A percentile compares a stretch with the other conserved stretches of the same genome.
phyloP scores from a whole-genome alignment of 106 monocot species.

The Platanthera guangdongensis region DNA sequence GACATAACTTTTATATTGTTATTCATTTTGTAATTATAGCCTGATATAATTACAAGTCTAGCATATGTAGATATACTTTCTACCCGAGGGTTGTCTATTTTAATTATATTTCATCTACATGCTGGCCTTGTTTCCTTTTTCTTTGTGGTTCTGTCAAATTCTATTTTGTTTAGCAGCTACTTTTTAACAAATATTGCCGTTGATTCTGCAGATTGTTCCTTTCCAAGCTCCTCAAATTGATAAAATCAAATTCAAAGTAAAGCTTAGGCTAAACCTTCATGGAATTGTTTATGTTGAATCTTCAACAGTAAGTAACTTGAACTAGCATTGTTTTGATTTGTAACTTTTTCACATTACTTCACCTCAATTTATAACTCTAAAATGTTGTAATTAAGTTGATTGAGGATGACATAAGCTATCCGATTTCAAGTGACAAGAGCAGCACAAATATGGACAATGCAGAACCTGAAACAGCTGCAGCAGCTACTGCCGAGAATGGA shows the following conservation, averaged over 20 bases:
- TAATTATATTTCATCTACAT: neutral
- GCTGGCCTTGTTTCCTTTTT: neutral
- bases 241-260: conserved; percentile 58
- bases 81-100: neutral
- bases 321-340: neutral
- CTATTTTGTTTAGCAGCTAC: neutral
- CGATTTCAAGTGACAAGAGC: conserved; percentile 18
- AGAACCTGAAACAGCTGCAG: conserved; percentile 19
- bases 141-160: neutral
- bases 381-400: conserved; percentile 47
- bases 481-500: conserved; percentile 19
- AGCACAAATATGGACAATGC: conserved; percentile 19
- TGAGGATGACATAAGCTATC: conserved; percentile 37
- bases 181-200: neutral
- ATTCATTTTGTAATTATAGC: too few species aligned
- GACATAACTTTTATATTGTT: too few species aligned
- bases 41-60: neutral
- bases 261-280: conserved; percentile 63
- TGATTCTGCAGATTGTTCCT: conserved; percentile 49
- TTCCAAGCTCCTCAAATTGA: conserved; percentile 39
- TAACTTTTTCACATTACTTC: neutral
- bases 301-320: conserved; percentile 42
- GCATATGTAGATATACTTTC: conserved; percentile 1
- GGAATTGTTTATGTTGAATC: conserved; percentile 63
- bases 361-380: conserved; percentile 7